Percentiles rank a stretch among this genome's conserved stretches.
phyloP scores from a whole-genome alignment of 352 stramenopile genomes.

The Phytophthora sp. region DNA sequence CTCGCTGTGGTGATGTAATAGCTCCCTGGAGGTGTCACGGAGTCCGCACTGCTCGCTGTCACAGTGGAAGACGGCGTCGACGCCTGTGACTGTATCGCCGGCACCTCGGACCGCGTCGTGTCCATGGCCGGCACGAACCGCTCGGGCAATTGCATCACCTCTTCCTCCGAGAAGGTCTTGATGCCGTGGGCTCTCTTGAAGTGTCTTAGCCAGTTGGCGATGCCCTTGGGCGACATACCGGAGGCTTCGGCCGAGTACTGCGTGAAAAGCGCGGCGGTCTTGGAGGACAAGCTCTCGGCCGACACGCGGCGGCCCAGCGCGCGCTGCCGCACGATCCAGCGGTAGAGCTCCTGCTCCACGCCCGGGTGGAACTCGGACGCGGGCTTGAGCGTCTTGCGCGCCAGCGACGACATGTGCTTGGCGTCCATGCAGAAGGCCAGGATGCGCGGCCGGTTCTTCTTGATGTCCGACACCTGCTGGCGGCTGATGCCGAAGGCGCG shows the following conservation, averaged over 20 bases:
- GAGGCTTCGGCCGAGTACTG: conserved; percentile 60
- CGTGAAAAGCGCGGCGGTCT: conserved; percentile 71
- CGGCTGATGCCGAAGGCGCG: conserved; percentile 71
- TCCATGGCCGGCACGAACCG: conserved; percentile 74
- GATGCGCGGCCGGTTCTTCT: conserved; percentile 86
- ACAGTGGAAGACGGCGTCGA: neutral
- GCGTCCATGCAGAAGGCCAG: conserved; percentile 77
- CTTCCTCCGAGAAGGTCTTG: conserved; percentile 53
- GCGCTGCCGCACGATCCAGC: conserved; percentile 80
- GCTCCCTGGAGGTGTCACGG: conserved; percentile 7
- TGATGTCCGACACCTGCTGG: conserved; percentile 87
- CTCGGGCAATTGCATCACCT: conserved; percentile 56
- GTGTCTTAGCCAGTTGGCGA: conserved; percentile 66
- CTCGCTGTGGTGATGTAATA: conserved; percentile 4
- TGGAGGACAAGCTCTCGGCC: conserved; percentile 51
- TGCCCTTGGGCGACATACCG: conserved; percentile 45
- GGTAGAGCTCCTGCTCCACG: conserved; percentile 85
- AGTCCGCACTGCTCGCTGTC: neutral
- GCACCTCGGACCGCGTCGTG: conserved; percentile 25
- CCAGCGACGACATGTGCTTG: conserved; percentile 73
- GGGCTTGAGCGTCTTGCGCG: conserved; percentile 76
- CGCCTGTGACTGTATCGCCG: neutral
- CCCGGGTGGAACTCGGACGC: conserved; percentile 75
- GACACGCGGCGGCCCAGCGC: conserved; percentile 53
- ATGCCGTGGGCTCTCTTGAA: conserved; percentile 75